Percentiles rank a stretch among this genome's conserved stretches.
phyloP scores from a whole-genome alignment of 1,284 basidiomycete species.

The Ceratorhiza oryzae-sativae region DNA sequence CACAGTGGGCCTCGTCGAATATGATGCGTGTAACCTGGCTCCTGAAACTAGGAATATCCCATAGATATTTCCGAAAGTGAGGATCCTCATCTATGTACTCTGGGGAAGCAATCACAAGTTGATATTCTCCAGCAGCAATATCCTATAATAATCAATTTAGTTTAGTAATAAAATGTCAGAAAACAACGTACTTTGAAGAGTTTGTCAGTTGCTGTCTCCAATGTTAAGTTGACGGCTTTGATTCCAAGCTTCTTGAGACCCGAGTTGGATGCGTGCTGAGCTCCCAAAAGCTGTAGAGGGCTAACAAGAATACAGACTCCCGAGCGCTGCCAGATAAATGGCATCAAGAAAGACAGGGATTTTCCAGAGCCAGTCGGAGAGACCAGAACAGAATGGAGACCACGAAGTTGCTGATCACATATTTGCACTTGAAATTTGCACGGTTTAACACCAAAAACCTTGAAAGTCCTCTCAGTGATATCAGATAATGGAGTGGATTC shows the following conservation, averaged over 20 bases:
- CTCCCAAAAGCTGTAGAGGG: constrained; percentile 10
- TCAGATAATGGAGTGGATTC: not conserved
- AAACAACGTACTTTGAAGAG: not conserved
- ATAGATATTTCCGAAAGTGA: not conserved
- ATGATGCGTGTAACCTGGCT: not conserved
- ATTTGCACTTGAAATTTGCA: constrained; percentile 1
- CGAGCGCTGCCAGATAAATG: not conserved
- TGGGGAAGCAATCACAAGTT: constrained; percentile 1
- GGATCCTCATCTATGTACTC: constrained; percentile 19
- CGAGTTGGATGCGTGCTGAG: not conserved
- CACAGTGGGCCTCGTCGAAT: constrained; percentile 10
- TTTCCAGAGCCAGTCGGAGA: constrained; percentile 23
- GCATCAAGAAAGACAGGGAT: not conserved
- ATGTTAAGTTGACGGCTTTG: constrained; percentile 3
- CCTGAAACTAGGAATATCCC: not conserved
- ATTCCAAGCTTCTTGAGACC: not conserved
- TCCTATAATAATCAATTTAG: not conserved
- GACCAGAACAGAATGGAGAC: not conserved
- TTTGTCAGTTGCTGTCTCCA: not conserved
- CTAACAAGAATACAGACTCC: not conserved
- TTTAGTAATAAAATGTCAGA: not conserved
- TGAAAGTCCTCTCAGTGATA: not conserved
- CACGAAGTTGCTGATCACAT: not conserved
- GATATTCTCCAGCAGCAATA: not conserved
- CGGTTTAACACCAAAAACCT: not conserved